Base-by-base conservation (phyloP, 345 rosid genomes). In the Hevea brasiliensis region DNA sequence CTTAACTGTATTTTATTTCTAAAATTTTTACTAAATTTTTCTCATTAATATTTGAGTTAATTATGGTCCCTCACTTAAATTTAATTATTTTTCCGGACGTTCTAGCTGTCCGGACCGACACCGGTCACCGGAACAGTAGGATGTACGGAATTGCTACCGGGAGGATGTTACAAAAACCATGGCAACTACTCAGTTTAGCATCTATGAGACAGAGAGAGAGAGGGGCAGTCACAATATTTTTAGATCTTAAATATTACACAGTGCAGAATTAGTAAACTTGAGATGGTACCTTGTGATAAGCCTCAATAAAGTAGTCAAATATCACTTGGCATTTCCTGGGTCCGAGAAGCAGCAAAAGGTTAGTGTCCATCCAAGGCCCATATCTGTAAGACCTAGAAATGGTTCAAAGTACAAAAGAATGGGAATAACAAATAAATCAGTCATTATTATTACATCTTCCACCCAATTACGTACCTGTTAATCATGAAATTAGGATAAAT, bases 361-460 rank as follows among this genome's bases (percentile, higher is more conserved):
- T 94, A 51, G 98, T 90, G 85, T 94, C 96, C 97, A 94, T 90
- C 98, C 98, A 92, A 68, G 98, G 96, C 77, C 98, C 98, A 63
- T 94, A 92, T 77, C 98, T 90, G 51, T 0, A 63, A 71, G 45
- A 24, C 29, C 23, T 48, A 72, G 23, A 9, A 23, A 54, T 72
- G 12, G 32, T 20, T 48, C 2, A 67, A 41, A n/a, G 29, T 63
- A 68, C 21, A 17, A 55, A 17, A 51, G 21, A 61, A 45, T n/a
- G 1, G 14, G 9, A 24, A 54, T 7, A 11, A 54, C 8, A 57
- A 18, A 41, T 1, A 26, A 41, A 78, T 58, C 40, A 75, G 68
- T 21, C 21, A 32, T n/a, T n/a, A 21, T 48, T 17, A 10, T 40
- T 23, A 67, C 32, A 20, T 54, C 47, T 35, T 56, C 41, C 29